Evolutionary conservation across 73 alveolate genomes (phyloP).

Genomic region (Uronychia binucleata): DNA sequence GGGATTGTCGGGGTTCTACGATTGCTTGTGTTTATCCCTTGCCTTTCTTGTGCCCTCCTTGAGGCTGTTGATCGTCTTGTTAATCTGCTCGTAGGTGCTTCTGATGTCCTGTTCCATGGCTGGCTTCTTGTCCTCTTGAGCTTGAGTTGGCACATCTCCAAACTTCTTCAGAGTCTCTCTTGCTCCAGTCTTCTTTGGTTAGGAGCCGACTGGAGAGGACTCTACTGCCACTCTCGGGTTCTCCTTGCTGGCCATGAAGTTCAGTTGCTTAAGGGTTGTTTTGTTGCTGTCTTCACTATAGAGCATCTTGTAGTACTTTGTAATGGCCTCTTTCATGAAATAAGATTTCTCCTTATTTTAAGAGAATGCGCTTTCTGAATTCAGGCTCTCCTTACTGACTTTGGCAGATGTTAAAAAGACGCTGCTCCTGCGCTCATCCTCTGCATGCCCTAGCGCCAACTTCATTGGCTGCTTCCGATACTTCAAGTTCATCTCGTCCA

Average conservation of each 20-base stretch:
- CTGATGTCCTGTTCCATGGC: background rate
- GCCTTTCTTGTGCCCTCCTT: background rate
- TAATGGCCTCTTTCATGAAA: background rate
- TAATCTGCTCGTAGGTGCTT: background rate
- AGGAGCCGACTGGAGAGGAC: too few species aligned
- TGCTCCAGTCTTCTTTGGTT: too few species aligned
- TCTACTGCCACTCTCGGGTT: too few species aligned
- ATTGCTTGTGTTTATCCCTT: too few species aligned
- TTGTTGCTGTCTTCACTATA: background rate
- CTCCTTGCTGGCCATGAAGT: background rate
- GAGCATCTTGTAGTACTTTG: constrained; percentile 1
- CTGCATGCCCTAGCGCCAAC: background rate
- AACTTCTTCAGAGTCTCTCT: background rate
- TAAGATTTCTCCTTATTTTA: background rate
- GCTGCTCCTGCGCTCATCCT: background rate
- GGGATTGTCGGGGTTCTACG: too few species aligned
- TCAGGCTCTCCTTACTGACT: background rate
- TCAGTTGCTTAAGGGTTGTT: background rate
- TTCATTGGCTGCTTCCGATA: background rate
- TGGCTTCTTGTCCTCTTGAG: background rate
- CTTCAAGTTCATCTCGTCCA: constrained; percentile 12
- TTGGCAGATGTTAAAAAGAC: background rate
- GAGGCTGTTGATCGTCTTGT: background rate
- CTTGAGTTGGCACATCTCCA: background rate
- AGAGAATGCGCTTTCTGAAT: background rate